Percentiles rank a stretch among this genome's conserved stretches.
phyloP scores from a whole-genome alignment of 2,329 filamentous ascomycete species.

The Xenosphaeropsis pyriputrescens region DNA sequence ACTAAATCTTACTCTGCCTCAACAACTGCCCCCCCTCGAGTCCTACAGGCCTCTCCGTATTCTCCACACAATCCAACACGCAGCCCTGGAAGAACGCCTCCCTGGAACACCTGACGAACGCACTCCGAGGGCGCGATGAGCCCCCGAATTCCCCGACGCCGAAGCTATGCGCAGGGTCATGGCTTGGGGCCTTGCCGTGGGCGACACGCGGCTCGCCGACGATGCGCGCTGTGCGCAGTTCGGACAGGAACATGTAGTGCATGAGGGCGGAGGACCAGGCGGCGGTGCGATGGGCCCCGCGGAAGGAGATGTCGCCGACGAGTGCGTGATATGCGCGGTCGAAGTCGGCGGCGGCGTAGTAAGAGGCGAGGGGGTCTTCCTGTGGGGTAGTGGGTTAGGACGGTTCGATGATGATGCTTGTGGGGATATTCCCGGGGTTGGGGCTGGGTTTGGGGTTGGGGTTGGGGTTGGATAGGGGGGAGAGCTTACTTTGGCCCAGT shows the following conservation, averaged over 20 bases:
- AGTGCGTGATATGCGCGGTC: constrained; percentile 46
- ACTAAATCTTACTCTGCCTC: no score
- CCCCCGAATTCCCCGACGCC: constrained; percentile 60
- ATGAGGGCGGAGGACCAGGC: constrained; percentile 48
- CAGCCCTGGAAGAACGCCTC: background rate
- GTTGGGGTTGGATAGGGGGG: constrained; percentile 2
- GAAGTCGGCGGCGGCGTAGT: constrained; percentile 38
- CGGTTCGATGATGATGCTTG: no score
- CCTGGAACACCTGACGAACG: constrained; percentile 34
- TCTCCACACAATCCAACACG: background rate
- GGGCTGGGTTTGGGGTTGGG: background rate
- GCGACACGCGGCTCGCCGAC: constrained; percentile 61
- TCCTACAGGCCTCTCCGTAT: background rate
- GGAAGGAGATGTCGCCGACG: constrained; percentile 40
- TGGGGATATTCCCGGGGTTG: no score
- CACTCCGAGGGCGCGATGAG: constrained; percentile 56
- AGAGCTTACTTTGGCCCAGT: constrained; percentile 50
- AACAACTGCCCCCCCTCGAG: no score
- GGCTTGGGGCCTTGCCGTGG: constrained; percentile 54
- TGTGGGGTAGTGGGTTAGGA: constrained; percentile 9
- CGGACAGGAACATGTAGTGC: constrained; percentile 48
- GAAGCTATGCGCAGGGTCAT: constrained; percentile 62
- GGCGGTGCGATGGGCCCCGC: constrained; percentile 42
- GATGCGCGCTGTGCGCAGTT: constrained; percentile 38
- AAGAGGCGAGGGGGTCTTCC: constrained; percentile 45